A percentile compares a stretch with the other conserved stretches of the same genome.
Evolutionary conservation across 345 rosid species (phyloP).

Genomic region (Cardamine resedifolia): DNA sequence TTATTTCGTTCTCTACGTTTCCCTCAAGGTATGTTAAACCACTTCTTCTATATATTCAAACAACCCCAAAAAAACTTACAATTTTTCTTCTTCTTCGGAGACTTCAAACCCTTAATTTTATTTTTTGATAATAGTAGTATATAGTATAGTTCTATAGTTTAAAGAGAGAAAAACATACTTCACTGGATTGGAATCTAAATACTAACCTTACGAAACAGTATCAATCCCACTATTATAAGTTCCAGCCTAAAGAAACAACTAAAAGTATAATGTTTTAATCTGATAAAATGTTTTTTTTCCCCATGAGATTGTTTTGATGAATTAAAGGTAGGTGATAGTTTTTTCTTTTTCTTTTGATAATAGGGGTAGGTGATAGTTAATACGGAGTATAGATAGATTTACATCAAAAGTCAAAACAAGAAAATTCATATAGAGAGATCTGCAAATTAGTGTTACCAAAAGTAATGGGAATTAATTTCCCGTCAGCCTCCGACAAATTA

Average conservation of each 20-base stretch:
- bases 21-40: constrained; percentile 25
- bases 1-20: neutral
- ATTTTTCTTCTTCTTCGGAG: neutral
- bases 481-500: neutral
- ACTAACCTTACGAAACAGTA: too few relatives aligned
- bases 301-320: neutral
- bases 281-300: neutral
- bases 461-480: neutral
- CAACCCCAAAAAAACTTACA: neutral
- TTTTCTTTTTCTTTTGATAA: too few relatives aligned
- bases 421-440: neutral
- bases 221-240: too few relatives aligned
- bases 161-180: too few relatives aligned
- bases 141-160: too few relatives aligned
- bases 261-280: neutral
- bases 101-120: neutral
- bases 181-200: neutral
- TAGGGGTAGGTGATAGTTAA: neutral
- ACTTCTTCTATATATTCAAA: neutral
- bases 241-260: too few relatives aligned
- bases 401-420: neutral
- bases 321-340: neutral
- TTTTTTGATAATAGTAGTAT: neutral
- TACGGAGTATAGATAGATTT: neutral
- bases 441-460: neutral